Conservation (phyloP, 1,284 basidiomycete species). For the Sutorius eximius region DNA sequence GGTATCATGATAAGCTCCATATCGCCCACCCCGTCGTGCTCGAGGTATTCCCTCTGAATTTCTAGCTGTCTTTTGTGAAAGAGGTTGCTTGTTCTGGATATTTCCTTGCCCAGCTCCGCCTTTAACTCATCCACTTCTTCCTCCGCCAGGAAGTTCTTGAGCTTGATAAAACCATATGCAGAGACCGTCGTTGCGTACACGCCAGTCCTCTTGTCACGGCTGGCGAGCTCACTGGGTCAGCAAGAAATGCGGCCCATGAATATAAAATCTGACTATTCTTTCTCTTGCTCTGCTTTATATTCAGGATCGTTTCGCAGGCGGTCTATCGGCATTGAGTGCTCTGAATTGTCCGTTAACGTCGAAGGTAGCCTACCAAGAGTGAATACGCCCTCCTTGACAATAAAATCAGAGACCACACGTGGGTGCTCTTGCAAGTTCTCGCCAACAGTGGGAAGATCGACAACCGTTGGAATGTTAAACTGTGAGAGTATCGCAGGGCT, state of each 20-base stretch:
- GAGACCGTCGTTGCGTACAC: slow-evolving; percentile 20
- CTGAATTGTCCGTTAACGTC: not conserved
- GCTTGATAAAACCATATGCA: slow-evolving; percentile 21
- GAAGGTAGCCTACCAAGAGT: slow-evolving; percentile 14
- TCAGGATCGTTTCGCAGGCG: slow-evolving; percentile 16
- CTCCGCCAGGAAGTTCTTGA: slow-evolving; percentile 15
- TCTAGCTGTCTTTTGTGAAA: slow-evolving; percentile 18
- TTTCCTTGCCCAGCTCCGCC: slow-evolving; percentile 12
- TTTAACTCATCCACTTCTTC: slow-evolving; percentile 18
- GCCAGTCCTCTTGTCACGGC: slow-evolving; percentile 15
- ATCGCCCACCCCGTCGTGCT: slow-evolving; percentile 10
- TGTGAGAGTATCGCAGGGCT: slow-evolving; percentile 13
- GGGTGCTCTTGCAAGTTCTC: slow-evolving; percentile 24
- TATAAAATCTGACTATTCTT: slow-evolving; percentile 17
- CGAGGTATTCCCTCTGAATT: slow-evolving; percentile 14
- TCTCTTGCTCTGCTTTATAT: slow-evolving; percentile 9
- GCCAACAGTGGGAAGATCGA: slow-evolving; percentile 19
- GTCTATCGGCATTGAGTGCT: not conserved
- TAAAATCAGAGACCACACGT: slow-evolving; percentile 12
- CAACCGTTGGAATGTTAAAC: slow-evolving; percentile 13
- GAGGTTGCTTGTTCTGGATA: not conserved
- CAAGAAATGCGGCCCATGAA: not conserved
- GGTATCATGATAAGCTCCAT: slow-evolving; percentile 24
- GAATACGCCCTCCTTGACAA: slow-evolving; percentile 20
- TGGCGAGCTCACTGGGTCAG: slow-evolving; percentile 1